Percentiles rank a stretch among this genome's conserved stretches.
Conservation (phyloP, 2,329 filamentous ascomycete species). For the Venturia carpophila region DNA sequence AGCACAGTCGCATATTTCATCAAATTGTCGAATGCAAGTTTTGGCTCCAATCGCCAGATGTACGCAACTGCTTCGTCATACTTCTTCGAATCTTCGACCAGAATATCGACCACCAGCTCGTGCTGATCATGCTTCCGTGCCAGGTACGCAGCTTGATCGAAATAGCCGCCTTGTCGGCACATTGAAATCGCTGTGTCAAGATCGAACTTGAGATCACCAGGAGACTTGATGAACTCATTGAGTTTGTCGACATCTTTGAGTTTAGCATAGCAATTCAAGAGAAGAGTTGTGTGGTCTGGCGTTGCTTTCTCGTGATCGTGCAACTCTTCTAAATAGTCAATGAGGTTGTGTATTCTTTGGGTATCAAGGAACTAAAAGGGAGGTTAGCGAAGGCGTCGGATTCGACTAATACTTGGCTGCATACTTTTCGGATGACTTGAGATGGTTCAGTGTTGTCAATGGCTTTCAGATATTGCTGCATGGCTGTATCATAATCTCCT, state of each 20-base stretch:
- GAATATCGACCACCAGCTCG: conserved; percentile 86
- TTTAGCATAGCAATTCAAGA: conserved; percentile 96
- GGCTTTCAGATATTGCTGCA: conserved; percentile 94
- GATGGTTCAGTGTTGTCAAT: conserved; percentile 96
- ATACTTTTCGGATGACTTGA: conserved; percentile 84
- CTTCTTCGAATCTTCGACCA: conserved; percentile 90
- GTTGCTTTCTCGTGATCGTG: conserved; percentile 92
- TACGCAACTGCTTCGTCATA: conserved; percentile 85
- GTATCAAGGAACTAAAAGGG: conserved; percentile 73
- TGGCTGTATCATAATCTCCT: conserved; percentile 93
- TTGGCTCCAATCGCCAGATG: conserved; percentile 78
- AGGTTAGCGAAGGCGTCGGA: conserved; percentile 19
- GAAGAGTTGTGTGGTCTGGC: conserved; percentile 85
- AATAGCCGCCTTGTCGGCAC: conserved; percentile 96
- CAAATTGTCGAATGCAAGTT: conserved; percentile 72
- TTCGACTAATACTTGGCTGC: not conserved
- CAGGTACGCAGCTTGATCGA: conserved; percentile 90
- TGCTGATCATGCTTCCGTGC: conserved; percentile 91
- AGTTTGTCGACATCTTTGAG: conserved; percentile 94
- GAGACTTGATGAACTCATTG: conserved; percentile 92
- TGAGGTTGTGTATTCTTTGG: conserved; percentile 93
- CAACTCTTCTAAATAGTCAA: conserved; percentile 92
- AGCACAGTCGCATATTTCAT: conserved; percentile 94
- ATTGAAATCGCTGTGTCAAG: conserved; percentile 94
- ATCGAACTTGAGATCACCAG: conserved; percentile 91